phyloP scores from a whole-genome alignment of 2,329 filamentous ascomycete genomes.

The Cadophora luteo-olivacea region DNA sequence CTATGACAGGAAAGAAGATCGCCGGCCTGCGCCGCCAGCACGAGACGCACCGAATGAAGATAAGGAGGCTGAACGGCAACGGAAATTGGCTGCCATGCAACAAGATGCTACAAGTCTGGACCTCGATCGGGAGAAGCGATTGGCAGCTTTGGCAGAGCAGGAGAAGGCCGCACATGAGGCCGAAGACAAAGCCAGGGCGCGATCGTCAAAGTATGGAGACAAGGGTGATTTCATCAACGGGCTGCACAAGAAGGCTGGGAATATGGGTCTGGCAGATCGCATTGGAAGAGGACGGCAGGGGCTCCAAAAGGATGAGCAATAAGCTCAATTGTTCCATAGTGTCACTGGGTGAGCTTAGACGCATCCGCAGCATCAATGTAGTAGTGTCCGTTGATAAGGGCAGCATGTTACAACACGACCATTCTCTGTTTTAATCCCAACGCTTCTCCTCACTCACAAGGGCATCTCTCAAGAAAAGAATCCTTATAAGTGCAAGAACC shows the following conservation, averaged over 20 bases:
- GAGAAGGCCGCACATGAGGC: constrained; percentile 70
- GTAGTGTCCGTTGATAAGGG: background rate
- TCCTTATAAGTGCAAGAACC: background rate
- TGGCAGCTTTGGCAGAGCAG: constrained; percentile 69
- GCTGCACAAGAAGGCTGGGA: constrained; percentile 64
- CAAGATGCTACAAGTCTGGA: constrained; percentile 73
- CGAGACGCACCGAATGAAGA: constrained; percentile 38
- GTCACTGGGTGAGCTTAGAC: no score
- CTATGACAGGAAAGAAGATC: constrained; percentile 41
- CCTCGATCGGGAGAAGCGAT: constrained; percentile 69
- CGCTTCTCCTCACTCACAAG: no score
- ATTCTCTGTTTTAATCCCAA: background rate
- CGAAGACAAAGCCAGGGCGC: constrained; percentile 67
- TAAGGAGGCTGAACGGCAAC: constrained; percentile 64
- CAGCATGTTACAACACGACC: background rate
- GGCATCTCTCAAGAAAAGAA: background rate
- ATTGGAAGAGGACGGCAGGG: constrained; percentile 56
- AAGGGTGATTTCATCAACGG: constrained; percentile 69
- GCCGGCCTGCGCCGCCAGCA: constrained; percentile 32
- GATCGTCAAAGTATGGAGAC: constrained; percentile 66
- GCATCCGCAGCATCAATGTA: background rate
- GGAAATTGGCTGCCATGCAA: constrained; percentile 77
- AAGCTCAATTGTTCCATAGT: background rate
- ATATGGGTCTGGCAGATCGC: constrained; percentile 58
- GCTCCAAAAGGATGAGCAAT: constrained; percentile 52